Conservation (phyloP, 179 eudicot genomes). For the Patellifolia procumbens region DNA sequence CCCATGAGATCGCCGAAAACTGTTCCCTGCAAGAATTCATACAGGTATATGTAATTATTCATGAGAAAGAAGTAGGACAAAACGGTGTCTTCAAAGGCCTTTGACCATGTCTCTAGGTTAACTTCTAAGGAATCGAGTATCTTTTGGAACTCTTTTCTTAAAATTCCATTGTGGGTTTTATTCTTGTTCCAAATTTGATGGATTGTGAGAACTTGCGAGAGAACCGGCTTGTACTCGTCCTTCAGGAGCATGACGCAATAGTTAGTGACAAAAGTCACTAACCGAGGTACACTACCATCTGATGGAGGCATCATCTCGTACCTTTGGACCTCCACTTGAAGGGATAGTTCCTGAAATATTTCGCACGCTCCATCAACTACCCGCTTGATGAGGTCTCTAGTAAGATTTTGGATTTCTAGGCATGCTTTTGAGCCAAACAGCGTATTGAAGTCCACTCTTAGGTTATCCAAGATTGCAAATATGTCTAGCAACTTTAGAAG, state of each 20-base stretch:
- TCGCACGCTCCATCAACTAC: conserved; percentile 63
- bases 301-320: conserved; percentile 43
- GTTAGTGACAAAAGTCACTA: conserved; percentile 64
- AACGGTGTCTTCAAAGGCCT: conserved; percentile 44
- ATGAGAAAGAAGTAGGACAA: conserved; percentile 67
- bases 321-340: conserved; percentile 69
- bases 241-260: conserved; percentile 65
- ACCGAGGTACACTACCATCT: conserved; percentile 70
- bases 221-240: conserved; percentile 46
- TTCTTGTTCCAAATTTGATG: conserved; percentile 54
- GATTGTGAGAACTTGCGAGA: conserved; percentile 61
- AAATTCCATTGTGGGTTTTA: conserved; percentile 30
- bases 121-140: conserved; percentile 56
- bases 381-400: conserved; percentile 67
- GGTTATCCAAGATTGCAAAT: conserved; percentile 53
- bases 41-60: conserved; percentile 67
- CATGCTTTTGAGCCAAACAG: conserved; percentile 68
- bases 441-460: conserved; percentile 64
- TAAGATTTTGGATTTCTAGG: conserved; percentile 52
- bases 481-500: conserved; percentile 71
- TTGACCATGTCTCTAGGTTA: conserved; percentile 73
- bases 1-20: conserved; percentile 71
- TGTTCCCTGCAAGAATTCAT: conserved; percentile 46
- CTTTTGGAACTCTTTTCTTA: conserved; percentile 50
- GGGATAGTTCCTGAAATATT: conserved; percentile 68